Evolutionary conservation across 2,329 filamentous ascomycete genomes (phyloP).

Genomic region (Epichloe festucae): DNA sequence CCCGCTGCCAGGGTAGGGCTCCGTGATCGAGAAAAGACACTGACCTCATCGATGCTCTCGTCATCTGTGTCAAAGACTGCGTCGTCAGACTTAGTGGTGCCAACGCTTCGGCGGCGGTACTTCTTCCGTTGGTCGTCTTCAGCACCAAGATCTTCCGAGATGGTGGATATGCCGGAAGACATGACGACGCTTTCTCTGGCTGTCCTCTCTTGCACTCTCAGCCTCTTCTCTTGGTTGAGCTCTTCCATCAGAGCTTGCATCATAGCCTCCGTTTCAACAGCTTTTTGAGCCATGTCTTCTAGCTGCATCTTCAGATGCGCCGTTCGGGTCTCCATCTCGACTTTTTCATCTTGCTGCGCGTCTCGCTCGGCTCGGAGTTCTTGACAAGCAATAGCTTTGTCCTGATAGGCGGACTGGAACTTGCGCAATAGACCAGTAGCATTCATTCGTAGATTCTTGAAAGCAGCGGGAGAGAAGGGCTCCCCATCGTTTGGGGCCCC

Average conservation of each 20-base stretch:
- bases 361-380: constrained; percentile 42
- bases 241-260: constrained; percentile 38
- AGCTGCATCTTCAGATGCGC: constrained; percentile 45
- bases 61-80: constrained; percentile 39
- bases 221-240: constrained; percentile 37
- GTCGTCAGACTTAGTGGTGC: constrained; percentile 30
- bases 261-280: constrained; percentile 38
- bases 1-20: constrained; percentile 39
- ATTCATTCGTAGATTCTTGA: constrained; percentile 47
- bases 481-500: constrained; percentile 30
- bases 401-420: constrained; percentile 46
- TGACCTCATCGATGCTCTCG: constrained; percentile 34
- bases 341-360: constrained; percentile 39
- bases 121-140: constrained; percentile 34
- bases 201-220: constrained; percentile 26
- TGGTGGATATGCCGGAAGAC: constrained; percentile 27
- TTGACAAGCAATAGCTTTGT: constrained; percentile 34
- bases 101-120: constrained; percentile 29
- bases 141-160: constrained; percentile 40
- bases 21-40: constrained; percentile 47
- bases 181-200: constrained; percentile 15
- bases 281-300: constrained; percentile 42
- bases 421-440: constrained; percentile 40
- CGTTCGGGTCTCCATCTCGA: constrained; percentile 40
- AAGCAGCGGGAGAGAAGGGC: constrained; percentile 44